Base-by-base conservation (phyloP, 225 moss, liverwort and hornwort genomes). In the Takakia lepidozioides region DNA sequence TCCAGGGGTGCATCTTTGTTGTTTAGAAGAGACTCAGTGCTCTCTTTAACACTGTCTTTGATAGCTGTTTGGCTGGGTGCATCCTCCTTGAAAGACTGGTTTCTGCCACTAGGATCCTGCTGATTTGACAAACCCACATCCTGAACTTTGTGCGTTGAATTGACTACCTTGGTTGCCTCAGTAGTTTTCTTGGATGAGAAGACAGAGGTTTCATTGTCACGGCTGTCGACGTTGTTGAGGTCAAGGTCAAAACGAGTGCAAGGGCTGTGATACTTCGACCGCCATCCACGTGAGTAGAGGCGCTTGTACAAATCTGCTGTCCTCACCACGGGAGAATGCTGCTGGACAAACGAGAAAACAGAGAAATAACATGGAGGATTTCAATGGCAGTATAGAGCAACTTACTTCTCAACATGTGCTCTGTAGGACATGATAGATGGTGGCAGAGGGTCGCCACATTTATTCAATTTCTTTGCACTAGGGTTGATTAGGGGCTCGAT, bases 221-320 rank as follows among this genome's bases (percentile, higher is more conserved):
- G 7, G 15, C 50, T 60, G n/a, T n/a, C n/a, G 4, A 65, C 56
- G 6, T 47, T 54, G 61, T 71, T 80, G 8, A 78, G 68, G 34
- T 83, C 74, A 25, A 78, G 59, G 54, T 81, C 88, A 19, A 55
- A 72, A 11, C 80, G 72, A 48, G 74, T 74, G 54, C 65, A 71
- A 22, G 83, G 53, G 54, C 75, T 85, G 48, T 93, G 85, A 64
- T 81, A 88, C 23, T 74, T 93, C 4, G 88, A 85, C 50, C 88
- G 85, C 88, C 92, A 93, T 22, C 92, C 92, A 49, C 83, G 69
- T 0, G 88, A 93, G 63, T 93, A 88, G 0, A 93, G 80, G 13
- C 85, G 80, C 57, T 93, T 93, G 38, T 93, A 88, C 19, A 88
- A 64, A 54, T 93, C 88, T 17, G 83, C 88, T 25, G 92, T 81